phyloP scores from a whole-genome alignment of 106 monocot species.

The Platanthera zijinensis region DNA sequence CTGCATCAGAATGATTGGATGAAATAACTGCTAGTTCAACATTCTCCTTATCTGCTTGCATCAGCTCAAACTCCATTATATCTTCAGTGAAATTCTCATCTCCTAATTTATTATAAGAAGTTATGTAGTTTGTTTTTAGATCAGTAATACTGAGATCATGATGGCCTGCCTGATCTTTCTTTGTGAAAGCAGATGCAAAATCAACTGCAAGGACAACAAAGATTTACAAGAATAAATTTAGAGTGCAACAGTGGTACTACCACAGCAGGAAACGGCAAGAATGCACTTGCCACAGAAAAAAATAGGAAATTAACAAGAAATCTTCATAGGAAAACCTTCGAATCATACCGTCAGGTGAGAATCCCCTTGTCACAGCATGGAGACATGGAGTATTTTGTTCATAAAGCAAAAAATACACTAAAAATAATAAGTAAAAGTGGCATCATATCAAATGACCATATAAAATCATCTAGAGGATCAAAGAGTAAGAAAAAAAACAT shows the following conservation, averaged over 20 bases:
- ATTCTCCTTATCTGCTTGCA: slow-evolving; percentile 11
- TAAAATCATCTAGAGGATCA: no score
- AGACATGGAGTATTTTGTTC: no score
- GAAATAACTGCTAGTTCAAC: neutral
- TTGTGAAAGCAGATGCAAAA: slow-evolving; percentile 18
- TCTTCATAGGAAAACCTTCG: no score
- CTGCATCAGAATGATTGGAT: neutral
- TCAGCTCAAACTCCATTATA: slow-evolving; percentile 1
- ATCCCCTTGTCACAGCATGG: no score
- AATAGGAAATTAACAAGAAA: no score
- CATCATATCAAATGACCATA: no score
- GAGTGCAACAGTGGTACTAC: neutral
- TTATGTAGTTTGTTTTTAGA: slow-evolving; percentile 6
- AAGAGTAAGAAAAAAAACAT: no score
- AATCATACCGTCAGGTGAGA: no score
- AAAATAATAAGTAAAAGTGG: no score
- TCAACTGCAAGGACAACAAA: slow-evolving; percentile 16
- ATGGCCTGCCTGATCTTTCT: slow-evolving; percentile 10
- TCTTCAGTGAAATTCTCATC: slow-evolving; percentile 5
- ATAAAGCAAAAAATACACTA: no score
- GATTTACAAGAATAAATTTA: neutral
- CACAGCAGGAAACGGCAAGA: neutral
- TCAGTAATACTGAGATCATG: slow-evolving; percentile 8
- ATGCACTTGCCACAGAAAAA: neutral
- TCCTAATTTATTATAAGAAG: slow-evolving; percentile 1